Percentiles rank a stretch among this genome's conserved stretches.
phyloP scores from a whole-genome alignment of 768 basidiomycete genomes.

The Leccinum barrowsii region DNA sequence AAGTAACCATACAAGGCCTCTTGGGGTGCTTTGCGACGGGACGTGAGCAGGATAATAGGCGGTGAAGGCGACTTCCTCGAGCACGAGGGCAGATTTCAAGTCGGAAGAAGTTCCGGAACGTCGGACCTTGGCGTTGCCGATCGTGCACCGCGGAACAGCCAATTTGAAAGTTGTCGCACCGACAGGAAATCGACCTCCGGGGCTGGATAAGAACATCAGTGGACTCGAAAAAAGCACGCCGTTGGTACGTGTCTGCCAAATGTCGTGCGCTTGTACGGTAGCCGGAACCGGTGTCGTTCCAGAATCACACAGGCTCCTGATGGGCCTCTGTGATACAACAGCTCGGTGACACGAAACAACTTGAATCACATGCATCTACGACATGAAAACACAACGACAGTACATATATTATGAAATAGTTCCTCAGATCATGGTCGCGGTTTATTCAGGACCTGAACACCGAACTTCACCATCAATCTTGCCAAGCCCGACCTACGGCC shows the following conservation, averaged over 20 bases:
- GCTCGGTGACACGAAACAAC: background rate
- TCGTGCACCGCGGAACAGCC: constrained; percentile 37
- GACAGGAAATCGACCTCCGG: constrained; percentile 49
- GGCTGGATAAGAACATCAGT: constrained; percentile 44
- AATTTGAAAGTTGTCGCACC: constrained; percentile 56
- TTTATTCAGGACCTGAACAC: background rate
- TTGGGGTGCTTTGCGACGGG: constrained; percentile 22
- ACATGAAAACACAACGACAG: background rate
- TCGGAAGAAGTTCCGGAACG: constrained; percentile 17
- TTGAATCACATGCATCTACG: background rate
- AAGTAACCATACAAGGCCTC: constrained; percentile 55
- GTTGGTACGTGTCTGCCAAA: background rate
- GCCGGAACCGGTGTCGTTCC: background rate
- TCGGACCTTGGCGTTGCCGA: constrained; percentile 42
- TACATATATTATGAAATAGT: background rate
- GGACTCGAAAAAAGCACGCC: background rate
- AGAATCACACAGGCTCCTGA: background rate
- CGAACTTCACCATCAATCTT: background rate
- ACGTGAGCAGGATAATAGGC: constrained; percentile 60
- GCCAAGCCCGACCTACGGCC: background rate
- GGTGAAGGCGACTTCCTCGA: constrained; percentile 64
- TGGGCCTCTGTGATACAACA: no score
- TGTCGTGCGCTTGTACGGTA: background rate
- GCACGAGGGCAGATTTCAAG: constrained; percentile 41
- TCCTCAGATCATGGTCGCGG: background rate